Base-by-base conservation (phyloP, 495 filamentous ascomycete species). In the Aspergillus leporis region DNA sequence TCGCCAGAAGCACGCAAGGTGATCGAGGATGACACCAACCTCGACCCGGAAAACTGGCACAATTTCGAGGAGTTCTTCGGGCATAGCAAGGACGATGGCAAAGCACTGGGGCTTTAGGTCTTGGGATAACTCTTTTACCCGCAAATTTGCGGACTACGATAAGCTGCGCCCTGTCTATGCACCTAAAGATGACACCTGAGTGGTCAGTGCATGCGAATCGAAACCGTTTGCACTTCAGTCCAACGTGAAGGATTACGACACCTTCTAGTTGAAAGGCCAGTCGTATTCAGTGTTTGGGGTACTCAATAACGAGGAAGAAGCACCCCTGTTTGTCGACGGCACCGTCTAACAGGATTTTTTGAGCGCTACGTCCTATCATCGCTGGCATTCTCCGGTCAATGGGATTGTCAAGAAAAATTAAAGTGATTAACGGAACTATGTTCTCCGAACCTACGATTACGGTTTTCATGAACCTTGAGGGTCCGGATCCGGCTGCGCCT, bases 121-220 rank as follows among this genome's bases (percentile, higher is more conserved):
- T 5, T 88, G 86, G 86, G 85, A 89, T 55, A 75, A 83, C 51
- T 89, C 87, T 70, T 88, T 89, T 73, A 86, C 81, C 5, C 82
- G 86, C 28, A 55, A 5, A 16, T 41, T 41, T 13, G 38, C 38
- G n/a, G n/a, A 41, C 5, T 16, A 5, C 14, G 38, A 41, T 41
- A 14, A 14, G 76, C 12, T 76, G 87, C 49, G 48, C 38, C 23
- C 45, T 52, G 22, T 16, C 60, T 13, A 70, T 86, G 31, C 53
- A 21, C 4, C 38, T 22, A 7, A 47, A 12, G 28, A 19, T 14
- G 53, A 19, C 12, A 16, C 41, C 13, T 16, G 10, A 18, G 77
- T 88, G 25, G 72, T 71, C 36, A 87, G 85, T 66, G 76, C 79
- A 0, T 87, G 85, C 74, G 87, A 88, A 66, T 82, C 78, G 8